Percentiles rank a stretch among this genome's conserved stretches.
Evolutionary conservation across 768 basidiomycete species (phyloP).

Genomic region (Trametes cubensis): DNA sequence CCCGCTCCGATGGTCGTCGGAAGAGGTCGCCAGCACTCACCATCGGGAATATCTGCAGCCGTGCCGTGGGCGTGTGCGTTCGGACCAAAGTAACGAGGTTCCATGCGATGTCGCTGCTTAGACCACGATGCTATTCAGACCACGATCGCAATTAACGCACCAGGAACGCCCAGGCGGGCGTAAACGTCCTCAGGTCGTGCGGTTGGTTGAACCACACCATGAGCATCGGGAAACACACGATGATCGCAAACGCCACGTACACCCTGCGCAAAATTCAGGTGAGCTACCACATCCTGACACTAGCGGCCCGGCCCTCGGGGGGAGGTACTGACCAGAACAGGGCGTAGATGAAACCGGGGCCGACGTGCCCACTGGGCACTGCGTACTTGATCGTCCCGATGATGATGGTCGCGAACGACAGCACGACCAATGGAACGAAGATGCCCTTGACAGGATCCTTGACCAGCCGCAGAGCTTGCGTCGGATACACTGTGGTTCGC

Average conservation of each 20-base stretch:
- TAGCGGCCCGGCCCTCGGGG: too few species aligned
- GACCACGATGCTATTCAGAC: neutral
- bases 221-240: slow-evolving; percentile 50
- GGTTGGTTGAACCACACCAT: slow-evolving; percentile 54
- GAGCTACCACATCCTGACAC: too few species aligned
- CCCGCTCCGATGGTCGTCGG: slow-evolving; percentile 1
- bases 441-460: slow-evolving; percentile 49
- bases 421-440: slow-evolving; percentile 45
- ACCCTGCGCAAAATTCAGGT: slow-evolving; percentile 34
- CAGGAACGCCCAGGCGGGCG: slow-evolving; percentile 41
- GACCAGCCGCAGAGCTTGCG: slow-evolving; percentile 45
- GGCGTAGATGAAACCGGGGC: slow-evolving; percentile 41
- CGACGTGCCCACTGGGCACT: slow-evolving; percentile 41
- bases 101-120: neutral
- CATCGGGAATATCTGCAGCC: slow-evolving; percentile 38
- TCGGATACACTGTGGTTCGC: slow-evolving; percentile 44
- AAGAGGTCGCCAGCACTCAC: slow-evolving; percentile 18
- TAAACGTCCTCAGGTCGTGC: slow-evolving; percentile 46
- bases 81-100: too few species aligned
- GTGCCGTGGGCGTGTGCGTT: neutral
- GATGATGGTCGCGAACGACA: slow-evolving; percentile 54
- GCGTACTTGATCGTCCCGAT: slow-evolving; percentile 52
- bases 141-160: slow-evolving; percentile 31
- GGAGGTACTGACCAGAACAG: slow-evolving; percentile 45
- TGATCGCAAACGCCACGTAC: slow-evolving; percentile 42